Conservation (phyloP, 1,284 basidiomycete genomes). For the Papiliotrema terrestris region DNA sequence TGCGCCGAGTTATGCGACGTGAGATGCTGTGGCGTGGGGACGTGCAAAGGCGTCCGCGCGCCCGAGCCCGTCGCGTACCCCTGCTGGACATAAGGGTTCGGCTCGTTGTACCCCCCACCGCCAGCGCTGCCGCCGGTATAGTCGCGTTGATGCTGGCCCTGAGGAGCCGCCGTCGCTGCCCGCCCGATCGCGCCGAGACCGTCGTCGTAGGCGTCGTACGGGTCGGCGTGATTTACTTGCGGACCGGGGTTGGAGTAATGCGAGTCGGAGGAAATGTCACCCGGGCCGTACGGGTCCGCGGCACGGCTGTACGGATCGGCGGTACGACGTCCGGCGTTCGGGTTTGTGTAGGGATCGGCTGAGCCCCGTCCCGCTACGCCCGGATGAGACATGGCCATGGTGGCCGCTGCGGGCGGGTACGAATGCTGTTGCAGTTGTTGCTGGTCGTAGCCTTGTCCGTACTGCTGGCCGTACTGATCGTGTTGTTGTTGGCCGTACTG, state of each 20-base stretch:
- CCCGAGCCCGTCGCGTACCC: not conserved
- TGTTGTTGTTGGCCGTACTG: slow-evolving; percentile 1
- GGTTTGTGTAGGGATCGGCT: slow-evolving; percentile 10
- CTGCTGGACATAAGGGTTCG: no score
- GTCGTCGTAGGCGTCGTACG: slow-evolving; percentile 23
- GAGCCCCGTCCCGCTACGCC: slow-evolving; percentile 1
- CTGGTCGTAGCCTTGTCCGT: slow-evolving; percentile 8
- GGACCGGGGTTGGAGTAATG: slow-evolving; percentile 17
- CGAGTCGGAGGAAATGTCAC: slow-evolving; percentile 13
- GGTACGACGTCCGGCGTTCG: slow-evolving; percentile 3
- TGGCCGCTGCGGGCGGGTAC: not conserved
- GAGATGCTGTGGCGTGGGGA: slow-evolving; percentile 7
- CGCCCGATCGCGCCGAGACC: slow-evolving; percentile 26
- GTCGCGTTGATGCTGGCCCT: slow-evolving; percentile 8
- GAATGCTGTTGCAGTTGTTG: slow-evolving; percentile 8
- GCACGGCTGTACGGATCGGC: slow-evolving; percentile 12
- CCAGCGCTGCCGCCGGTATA: slow-evolving; percentile 6
- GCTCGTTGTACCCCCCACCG: slow-evolving; percentile 3
- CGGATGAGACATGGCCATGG: slow-evolving; percentile 1
- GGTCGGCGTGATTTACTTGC: slow-evolving; percentile 10
- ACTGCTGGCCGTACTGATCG: not conserved
- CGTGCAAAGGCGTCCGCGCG: not conserved
- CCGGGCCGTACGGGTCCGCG: slow-evolving; percentile 7
- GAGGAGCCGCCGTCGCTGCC: slow-evolving; percentile 12
- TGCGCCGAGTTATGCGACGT: slow-evolving; percentile 1